Evolutionary conservation across 352 stramenopile genomes (phyloP).

Genomic region (Saprolegnia diclina): DNA sequence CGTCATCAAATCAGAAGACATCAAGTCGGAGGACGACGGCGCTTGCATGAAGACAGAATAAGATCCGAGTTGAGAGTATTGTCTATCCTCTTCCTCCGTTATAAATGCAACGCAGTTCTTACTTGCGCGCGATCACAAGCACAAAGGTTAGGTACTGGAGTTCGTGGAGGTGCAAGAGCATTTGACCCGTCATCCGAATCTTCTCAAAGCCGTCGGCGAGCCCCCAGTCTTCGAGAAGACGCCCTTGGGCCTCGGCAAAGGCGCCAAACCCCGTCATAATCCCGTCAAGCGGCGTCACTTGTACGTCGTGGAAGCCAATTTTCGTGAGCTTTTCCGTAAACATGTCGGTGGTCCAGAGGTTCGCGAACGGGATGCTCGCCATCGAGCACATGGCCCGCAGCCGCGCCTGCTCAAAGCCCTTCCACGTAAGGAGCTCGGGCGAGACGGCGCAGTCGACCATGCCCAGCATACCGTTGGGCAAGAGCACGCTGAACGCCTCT

Average conservation of each 20-base stretch:
- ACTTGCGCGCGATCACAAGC: conserved; percentile 3
- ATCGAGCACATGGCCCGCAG: conserved; percentile 22
- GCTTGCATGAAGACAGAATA: not conserved
- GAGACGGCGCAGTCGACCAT: conserved; percentile 18
- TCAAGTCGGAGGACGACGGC: not conserved
- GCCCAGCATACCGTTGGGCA: conserved; percentile 7
- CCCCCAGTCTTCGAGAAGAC: conserved; percentile 4
- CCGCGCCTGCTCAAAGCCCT: conserved; percentile 13
- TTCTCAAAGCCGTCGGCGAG: conserved; percentile 22
- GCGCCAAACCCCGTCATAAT: conserved; percentile 13
- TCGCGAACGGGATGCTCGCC: conserved; percentile 25
- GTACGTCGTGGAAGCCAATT: conserved; percentile 1
- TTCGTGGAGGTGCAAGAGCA: conserved; percentile 6
- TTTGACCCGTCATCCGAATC: conserved; percentile 13
- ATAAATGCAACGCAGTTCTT: not conserved
- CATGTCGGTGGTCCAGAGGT: conserved; percentile 13
- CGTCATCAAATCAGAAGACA: not conserved
- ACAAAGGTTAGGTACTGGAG: conserved; percentile 11
- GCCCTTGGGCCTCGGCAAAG: conserved; percentile 11
- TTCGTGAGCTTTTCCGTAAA: not conserved
- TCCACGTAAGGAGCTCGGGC: conserved; percentile 19
- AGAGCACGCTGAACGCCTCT: conserved; percentile 16
- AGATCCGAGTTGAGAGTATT: not conserved
- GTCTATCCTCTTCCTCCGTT: not conserved
- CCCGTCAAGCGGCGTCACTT: conserved; percentile 7